Evolutionary conservation across 176 grass and related monocot species (phyloP).

Genomic region (Avena sativa): DNA sequence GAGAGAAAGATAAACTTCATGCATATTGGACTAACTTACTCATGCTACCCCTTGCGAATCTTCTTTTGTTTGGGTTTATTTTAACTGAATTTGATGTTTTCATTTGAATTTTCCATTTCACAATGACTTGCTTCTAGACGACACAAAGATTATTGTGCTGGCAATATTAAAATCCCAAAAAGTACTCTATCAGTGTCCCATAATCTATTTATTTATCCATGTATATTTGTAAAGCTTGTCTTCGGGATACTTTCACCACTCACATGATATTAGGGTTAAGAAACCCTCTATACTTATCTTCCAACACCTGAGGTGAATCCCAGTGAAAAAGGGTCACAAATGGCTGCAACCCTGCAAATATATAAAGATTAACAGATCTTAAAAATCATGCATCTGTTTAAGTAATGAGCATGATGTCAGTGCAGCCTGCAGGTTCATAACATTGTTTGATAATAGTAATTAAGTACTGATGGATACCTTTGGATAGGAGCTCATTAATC

Average conservation of each 20-base stretch:
- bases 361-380: too few relatives aligned
- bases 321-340: conserved; percentile 76
- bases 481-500: conserved; percentile 53
- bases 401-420: neutral
- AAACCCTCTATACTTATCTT: conserved; percentile 69
- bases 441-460: neutral
- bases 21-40: neutral
- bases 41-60: neutral
- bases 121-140: neutral
- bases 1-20: neutral
- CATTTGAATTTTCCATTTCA: neutral
- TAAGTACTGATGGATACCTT: conserved; percentile 39
- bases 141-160: neutral
- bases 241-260: conserved; percentile 4
- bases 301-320: conserved; percentile 67
- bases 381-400: too few relatives aligned
- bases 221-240: neutral
- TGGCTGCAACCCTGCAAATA: conserved; percentile 54
- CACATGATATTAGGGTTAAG: conserved; percentile 62
- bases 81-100: neutral
- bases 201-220: neutral
- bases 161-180: neutral
- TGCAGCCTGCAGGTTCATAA: neutral
- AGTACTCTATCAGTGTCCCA: neutral
- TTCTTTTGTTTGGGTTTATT: neutral